Evolutionary conservation across 169 alveolate genomes (phyloP).

Genomic region (Eimeria tenella): DNA sequence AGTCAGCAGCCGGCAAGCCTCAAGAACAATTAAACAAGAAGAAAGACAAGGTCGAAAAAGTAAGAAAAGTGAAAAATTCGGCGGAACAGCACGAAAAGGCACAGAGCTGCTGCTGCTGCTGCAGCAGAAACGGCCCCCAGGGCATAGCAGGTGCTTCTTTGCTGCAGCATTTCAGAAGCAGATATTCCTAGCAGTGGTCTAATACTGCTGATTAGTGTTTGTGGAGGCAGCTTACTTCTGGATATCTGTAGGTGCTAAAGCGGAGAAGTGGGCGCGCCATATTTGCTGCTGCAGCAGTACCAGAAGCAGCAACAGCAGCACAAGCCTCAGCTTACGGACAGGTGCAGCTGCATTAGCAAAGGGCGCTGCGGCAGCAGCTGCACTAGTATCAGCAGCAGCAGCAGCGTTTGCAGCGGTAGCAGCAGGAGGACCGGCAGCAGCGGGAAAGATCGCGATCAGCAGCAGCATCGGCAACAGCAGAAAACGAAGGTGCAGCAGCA

Average conservation of each 20-base stretch:
- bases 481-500: too few species aligned
- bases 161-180: too few species aligned
- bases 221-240: slow-evolving; percentile 4
- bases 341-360: not conserved
- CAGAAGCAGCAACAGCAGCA: not conserved
- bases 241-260: slow-evolving; percentile 95
- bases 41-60: not conserved
- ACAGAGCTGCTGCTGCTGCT: too few species aligned
- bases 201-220: too few species aligned
- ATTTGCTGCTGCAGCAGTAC: slow-evolving; percentile 50
- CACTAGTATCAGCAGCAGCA: not conserved
- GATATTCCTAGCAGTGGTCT: not conserved
- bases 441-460: not conserved
- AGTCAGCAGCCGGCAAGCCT: not conserved
- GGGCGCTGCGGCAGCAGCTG: not conserved
- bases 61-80: not conserved
- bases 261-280: slow-evolving; percentile 98
- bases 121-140: too few species aligned
- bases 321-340: not conserved
- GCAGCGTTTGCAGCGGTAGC: not conserved
- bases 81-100: not conserved
- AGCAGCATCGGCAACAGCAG: not conserved
- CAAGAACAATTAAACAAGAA: not conserved
- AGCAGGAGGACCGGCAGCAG: slow-evolving; percentile 2
- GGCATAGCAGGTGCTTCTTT: too few species aligned